phyloP scores from a whole-genome alignment of 768 basidiomycete genomes.

The Strobilomyces dryophilus region DNA sequence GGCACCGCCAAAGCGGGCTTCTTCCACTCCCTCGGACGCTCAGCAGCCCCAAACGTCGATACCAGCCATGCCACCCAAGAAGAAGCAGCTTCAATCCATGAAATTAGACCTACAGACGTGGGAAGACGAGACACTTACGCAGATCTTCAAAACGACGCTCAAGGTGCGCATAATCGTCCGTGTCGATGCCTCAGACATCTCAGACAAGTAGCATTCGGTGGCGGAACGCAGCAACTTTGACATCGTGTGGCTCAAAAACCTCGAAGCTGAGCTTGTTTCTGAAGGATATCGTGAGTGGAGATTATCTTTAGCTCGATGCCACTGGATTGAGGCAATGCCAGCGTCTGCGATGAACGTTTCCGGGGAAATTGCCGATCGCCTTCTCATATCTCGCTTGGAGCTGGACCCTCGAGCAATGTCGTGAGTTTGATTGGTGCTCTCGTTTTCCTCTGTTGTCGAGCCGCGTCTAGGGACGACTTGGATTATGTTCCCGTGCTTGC shows the following conservation, averaged over 20 bases:
- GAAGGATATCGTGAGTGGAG: constrained; percentile 45
- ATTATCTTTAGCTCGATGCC: not conserved
- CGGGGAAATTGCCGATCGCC: constrained; percentile 64
- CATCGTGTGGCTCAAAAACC: constrained; percentile 77
- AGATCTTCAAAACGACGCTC: constrained; percentile 75
- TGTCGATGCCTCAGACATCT: not conserved
- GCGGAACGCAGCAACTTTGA: constrained; percentile 63
- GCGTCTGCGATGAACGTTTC: constrained; percentile 43
- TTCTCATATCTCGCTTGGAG: constrained; percentile 82
- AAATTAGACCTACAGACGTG: constrained; percentile 60
- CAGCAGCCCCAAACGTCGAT: constrained; percentile 24
- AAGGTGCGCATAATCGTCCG: constrained; percentile 46
- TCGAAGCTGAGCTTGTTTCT: constrained; percentile 62
- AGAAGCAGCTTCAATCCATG: constrained; percentile 37
- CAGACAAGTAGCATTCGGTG: constrained; percentile 42
- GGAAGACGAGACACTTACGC: constrained; percentile 68
- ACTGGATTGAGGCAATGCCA: constrained; percentile 7
- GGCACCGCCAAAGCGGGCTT: constrained; percentile 34
- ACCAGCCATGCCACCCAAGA: constrained; percentile 41
- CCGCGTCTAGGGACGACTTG: constrained; percentile 55
- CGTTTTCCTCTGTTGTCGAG: not conserved
- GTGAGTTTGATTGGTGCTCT: constrained; percentile 39
- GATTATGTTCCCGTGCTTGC: constrained; percentile 71
- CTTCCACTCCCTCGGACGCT: constrained; percentile 21
- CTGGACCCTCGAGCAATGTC: constrained; percentile 68